A percentile compares a stretch with the other conserved stretches of the same genome.
Evolutionary conservation across 169 alveolate species (phyloP).

Genomic region (Plasmodium adleri): DNA sequence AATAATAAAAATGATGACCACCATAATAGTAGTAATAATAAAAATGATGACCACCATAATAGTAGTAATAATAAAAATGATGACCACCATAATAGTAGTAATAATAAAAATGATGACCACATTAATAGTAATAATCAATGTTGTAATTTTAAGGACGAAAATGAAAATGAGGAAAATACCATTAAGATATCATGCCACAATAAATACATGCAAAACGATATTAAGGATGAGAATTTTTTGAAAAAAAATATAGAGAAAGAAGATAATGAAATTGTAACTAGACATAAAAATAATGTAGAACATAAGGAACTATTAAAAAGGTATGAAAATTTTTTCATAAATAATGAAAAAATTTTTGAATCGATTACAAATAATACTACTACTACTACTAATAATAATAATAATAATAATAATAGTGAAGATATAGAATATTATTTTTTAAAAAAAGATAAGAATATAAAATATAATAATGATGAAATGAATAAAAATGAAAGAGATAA

Average conservation of each 20-base stretch:
- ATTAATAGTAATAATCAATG: not conserved
- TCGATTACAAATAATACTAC: not conserved
- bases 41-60: too few species aligned
- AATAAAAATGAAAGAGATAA: not conserved
- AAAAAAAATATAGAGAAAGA: not conserved
- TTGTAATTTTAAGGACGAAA: not conserved
- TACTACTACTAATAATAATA: too few species aligned
- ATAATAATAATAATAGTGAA: not conserved
- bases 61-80: too few species aligned
- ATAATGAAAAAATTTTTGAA: not conserved
- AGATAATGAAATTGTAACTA: not conserved
- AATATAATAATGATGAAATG: not conserved
- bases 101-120: not conserved
- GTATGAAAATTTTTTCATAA: conserved; percentile 9
- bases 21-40: too few species aligned
- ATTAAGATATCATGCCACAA: too few species aligned
- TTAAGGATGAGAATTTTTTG: too few species aligned
- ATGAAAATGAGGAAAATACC: too few species aligned
- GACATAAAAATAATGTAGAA: not conserved
- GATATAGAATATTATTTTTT: not conserved
- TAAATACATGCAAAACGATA: too few species aligned
- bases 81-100: too few species aligned
- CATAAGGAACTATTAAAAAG: not conserved
- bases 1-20: too few species aligned
- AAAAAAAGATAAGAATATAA: not conserved